Evolutionary conservation across 148 eudicot genomes (phyloP), one percentile per base, ranked within the genome.

Genomic region (Rhododendron kiyosumense): DNA sequence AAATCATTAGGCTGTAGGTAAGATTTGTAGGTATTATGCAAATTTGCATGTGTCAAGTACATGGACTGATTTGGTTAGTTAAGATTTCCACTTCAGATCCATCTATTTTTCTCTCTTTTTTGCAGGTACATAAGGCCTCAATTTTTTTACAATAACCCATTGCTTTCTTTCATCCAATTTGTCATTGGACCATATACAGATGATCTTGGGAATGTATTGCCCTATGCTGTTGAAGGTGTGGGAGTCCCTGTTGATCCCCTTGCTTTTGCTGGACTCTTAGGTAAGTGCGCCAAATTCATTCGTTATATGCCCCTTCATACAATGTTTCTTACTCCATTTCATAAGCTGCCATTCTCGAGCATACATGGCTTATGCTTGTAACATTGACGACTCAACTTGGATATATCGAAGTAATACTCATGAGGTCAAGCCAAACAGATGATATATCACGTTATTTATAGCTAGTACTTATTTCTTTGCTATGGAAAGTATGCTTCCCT

Each of bases 201-300:
- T 85, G 98, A 95, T 82, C 96, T 97, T 9, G 98, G 98, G 59
- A 95, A 97, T 78, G 98, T 97, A 43, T 87, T 97, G 84, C 99
- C 99, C 14, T 89, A 95, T 88, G 98, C 98, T 6, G 98, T 96
- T 78, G 99, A 96, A 91, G 99, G 98, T 59, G 95, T 95, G 28
- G 99, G 99, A 83, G 99, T 96, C 22, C 99, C 99, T 20, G 95
- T 94, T 69, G 96, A 96, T 78, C 99, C 99, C 79, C 99, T 96
- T 78, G 99, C 99, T 48, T 96, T 96, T 91, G 99, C 99, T n/a
- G 99, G 99, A 69, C 95, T 95, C 45, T 88, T 96, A 90, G 98
- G 98, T 96, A 67, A 86, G 92, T 89, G 3, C 59, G 45, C 28
- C 2, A 5, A 48, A 10, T 85, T 13, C 43, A 9, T 22, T 36